Evolutionary conservation across 495 filamentous ascomycete genomes (phyloP).

Genomic region (Penicillium salamii): DNA sequence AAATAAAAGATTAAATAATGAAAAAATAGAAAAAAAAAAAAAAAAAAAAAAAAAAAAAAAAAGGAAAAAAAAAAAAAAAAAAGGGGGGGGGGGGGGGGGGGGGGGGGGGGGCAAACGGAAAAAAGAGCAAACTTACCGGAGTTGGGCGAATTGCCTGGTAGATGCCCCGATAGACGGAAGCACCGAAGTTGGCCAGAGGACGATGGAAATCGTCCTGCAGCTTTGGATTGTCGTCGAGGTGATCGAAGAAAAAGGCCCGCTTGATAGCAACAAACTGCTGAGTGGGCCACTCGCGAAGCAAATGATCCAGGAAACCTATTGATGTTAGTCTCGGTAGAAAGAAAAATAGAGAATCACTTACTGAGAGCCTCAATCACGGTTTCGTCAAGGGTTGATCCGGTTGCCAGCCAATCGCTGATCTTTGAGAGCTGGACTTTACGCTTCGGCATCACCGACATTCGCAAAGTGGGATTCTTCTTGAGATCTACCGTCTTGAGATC

Average conservation of each 20-base stretch:
- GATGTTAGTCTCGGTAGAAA: conserved; percentile 14
- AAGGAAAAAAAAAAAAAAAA: conserved; percentile 12
- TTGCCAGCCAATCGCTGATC: conserved; percentile 62
- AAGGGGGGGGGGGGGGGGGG: too few species aligned
- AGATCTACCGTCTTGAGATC: not conserved
- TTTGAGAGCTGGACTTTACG: conserved; percentile 60
- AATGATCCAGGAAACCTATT: conserved; percentile 79
- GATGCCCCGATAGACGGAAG: conserved; percentile 79
- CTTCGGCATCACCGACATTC: conserved; percentile 56
- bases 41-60: too few species aligned
- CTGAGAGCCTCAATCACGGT: conserved; percentile 74
- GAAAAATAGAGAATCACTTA: conserved; percentile 28
- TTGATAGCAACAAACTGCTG: conserved; percentile 63
- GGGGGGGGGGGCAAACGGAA: too few species aligned
- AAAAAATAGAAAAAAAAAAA: too few species aligned
- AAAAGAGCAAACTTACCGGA: conserved; percentile 50
- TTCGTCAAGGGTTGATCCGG: conserved; percentile 55
- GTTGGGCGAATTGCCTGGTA: conserved; percentile 76
- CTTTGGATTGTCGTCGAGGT: conserved; percentile 30
- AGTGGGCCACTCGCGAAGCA: conserved; percentile 73
- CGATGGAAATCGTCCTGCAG: conserved; percentile 8
- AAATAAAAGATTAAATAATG: too few species aligned
- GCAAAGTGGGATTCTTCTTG: conserved; percentile 36
- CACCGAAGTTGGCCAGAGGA: conserved; percentile 37
- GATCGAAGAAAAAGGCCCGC: conserved; percentile 67